phyloP scores from a whole-genome alignment of 306 rosid species.

The Cicer judaicum region DNA sequence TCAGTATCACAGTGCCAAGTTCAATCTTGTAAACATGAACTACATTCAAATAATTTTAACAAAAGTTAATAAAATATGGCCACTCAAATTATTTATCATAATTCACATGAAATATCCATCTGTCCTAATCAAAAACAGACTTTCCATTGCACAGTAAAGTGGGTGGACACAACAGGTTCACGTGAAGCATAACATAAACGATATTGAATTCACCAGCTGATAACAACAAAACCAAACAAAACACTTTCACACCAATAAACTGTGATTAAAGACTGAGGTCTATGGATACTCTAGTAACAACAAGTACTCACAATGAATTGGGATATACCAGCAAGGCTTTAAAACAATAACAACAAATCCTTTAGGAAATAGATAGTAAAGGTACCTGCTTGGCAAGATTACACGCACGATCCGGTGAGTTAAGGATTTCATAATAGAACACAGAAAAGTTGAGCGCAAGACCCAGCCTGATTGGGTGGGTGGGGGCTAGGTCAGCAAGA shows the following conservation, averaged over 20 bases:
- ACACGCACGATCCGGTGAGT: conserved; percentile 97
- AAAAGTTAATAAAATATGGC: not conserved
- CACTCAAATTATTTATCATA: not conserved
- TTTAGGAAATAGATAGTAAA: not conserved
- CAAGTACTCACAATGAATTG: not conserved
- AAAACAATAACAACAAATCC: not conserved
- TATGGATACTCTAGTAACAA: not conserved
- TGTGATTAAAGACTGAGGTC: not conserved
- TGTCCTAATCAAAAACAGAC: not conserved
- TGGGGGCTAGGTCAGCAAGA: conserved; percentile 74
- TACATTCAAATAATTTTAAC: not conserved
- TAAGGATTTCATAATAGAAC: conserved; percentile 94
- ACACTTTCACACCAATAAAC: not conserved
- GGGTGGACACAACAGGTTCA: not conserved
- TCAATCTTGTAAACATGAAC: not conserved
- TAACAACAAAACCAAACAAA: not conserved
- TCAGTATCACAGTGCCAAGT: not conserved
- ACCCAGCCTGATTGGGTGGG: conserved; percentile 96
- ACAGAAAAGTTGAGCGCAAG: conserved; percentile 98
- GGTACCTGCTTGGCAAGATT: conserved; percentile 90
- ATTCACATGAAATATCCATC: not conserved
- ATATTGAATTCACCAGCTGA: not conserved
- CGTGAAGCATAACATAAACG: not conserved
- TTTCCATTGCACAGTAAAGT: not conserved
- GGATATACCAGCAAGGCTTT: not conserved